Base-by-base conservation (phyloP, 1,284 basidiomycete species). In the Coniferiporia sulphurascens region DNA sequence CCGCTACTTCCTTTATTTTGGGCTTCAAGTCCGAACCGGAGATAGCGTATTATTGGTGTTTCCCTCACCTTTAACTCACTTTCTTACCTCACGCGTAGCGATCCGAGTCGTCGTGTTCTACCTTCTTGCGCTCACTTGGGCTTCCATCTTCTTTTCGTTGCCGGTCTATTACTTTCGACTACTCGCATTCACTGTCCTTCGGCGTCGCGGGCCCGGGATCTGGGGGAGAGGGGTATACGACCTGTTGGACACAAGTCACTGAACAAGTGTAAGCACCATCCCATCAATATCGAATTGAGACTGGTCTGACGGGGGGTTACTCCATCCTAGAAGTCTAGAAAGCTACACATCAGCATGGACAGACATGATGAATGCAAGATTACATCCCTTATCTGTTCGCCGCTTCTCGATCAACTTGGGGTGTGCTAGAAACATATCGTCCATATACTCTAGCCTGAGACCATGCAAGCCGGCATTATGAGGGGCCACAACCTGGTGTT, bases 371-470 rank as follows among this genome's bases (percentile, higher is more conserved):
- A n/a, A n/a, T n/a, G n/a, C n/a, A n/a, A n/a, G n/a, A n/a, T n/a
- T n/a, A n/a, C n/a, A n/a, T n/a, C n/a, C n/a, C n/a, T n/a, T n/a
- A n/a, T n/a, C n/a, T n/a, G n/a, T n/a, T n/a, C n/a, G n/a, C n/a
- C 88, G 74, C 17, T 66, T 71, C 71, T 91, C 89, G 13, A 73
- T 71, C 72, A 93, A 92, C 1, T 78, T 69, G 6, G 66, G 72
- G 27, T 71, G 71, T 0, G 76, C 79, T 1, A 71, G 57, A 66
- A 86, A 84, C 1, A 84, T 87, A 75, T 95, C 95, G 72, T 95
- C 91, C 64, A 82, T 83, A 70, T 89, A 95, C n/a, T n/a, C n/a
- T n/a, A n/a, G n/a, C 4, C 66, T 73, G 10, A 84, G 69, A 8
- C 84, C 81, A 58, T 84, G 76, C 32, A 93, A 73, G 4, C 87